Evolutionary conservation across 345 rosid genomes (phyloP).

Genomic region (Acer yangbiense): DNA sequence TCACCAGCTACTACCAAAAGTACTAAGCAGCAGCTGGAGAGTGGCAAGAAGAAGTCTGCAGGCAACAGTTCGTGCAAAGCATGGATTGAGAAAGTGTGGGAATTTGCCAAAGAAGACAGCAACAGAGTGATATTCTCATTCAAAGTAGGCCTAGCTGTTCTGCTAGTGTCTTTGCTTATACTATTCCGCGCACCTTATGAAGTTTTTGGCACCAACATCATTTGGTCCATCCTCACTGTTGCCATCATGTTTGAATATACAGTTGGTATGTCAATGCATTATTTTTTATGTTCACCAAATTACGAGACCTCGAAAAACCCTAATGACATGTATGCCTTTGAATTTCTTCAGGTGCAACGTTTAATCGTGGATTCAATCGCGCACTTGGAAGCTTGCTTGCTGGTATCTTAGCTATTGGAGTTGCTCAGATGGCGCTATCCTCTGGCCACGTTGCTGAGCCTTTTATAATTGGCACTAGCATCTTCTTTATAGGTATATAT

Average conservation of each 20-base stretch:
- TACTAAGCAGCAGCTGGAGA: slow-evolving; percentile 18
- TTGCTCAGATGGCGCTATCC: slow-evolving; percentile 45
- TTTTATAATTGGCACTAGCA: slow-evolving; percentile 57
- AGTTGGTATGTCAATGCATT: slow-evolving; percentile 46
- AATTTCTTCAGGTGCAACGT: slow-evolving; percentile 53
- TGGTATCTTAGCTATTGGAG: slow-evolving; percentile 51
- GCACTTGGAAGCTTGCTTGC: slow-evolving; percentile 69
- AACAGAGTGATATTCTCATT: slow-evolving; percentile 54
- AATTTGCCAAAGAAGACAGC: slow-evolving; percentile 54
- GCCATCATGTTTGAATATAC: slow-evolving; percentile 73
- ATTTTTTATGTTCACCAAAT: background rate
- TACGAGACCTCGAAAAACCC: background rate
- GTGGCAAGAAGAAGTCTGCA: slow-evolving; percentile 13
- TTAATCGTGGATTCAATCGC: slow-evolving; percentile 73
- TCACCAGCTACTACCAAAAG: slow-evolving; percentile 23
- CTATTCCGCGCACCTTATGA: slow-evolving; percentile 59
- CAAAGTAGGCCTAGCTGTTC: slow-evolving; percentile 69
- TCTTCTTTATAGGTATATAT: slow-evolving; percentile 62
- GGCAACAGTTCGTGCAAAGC: slow-evolving; percentile 26
- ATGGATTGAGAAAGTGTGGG: slow-evolving; percentile 51
- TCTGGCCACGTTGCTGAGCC: slow-evolving; percentile 55
- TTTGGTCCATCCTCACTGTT: slow-evolving; percentile 78
- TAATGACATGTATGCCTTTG: background rate
- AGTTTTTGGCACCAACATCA: slow-evolving; percentile 57
- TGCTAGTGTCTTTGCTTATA: slow-evolving; percentile 63